A percentile compares a stretch with the other conserved stretches of the same genome.
Conservation (phyloP, 2,329 filamentous ascomycete species). For the Diaporthe destruens region DNA sequence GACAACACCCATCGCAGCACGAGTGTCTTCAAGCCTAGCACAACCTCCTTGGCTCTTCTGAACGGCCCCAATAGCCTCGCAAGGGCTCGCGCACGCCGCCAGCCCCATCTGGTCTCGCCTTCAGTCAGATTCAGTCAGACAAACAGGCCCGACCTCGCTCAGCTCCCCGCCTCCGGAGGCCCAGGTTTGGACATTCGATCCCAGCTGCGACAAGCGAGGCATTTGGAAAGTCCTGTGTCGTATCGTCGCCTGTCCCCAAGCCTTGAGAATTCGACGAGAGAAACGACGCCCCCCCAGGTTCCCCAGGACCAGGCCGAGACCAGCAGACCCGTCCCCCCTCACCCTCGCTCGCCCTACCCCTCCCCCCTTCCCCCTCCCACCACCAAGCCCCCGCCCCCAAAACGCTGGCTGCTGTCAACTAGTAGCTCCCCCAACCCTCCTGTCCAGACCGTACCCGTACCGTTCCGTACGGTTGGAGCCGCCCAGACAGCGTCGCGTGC, state of each 20-base stretch:
- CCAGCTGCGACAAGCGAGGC: constrained; percentile 6
- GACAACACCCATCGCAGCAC: constrained; percentile 10
- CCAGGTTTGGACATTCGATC: constrained; percentile 1
- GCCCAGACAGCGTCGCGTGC: constrained; percentile 25
- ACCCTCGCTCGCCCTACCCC: neutral
- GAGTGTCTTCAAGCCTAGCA: neutral
- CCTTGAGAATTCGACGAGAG: neutral
- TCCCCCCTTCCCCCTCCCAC: too few species aligned
- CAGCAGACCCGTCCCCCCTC: constrained; percentile 4
- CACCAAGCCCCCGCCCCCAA: constrained; percentile 12
- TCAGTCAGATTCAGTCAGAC: constrained; percentile 5
- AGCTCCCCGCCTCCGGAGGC: neutral
- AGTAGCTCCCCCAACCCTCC: neutral
- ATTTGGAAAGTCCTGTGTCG: neutral
- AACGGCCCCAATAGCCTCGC: neutral
- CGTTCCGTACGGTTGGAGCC: constrained; percentile 14
- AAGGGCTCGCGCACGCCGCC: constrained; percentile 4
- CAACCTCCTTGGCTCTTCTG: neutral
- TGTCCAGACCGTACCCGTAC: neutral
- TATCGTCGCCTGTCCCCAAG: constrained; percentile 1
- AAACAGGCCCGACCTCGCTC: neutral
- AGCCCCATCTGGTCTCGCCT: neutral
- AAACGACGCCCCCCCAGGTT: constrained; percentile 3
- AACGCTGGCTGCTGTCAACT: constrained; percentile 27
- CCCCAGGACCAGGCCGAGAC: constrained; percentile 20